Base-by-base conservation (phyloP, 1,284 basidiomycete species). In the Butyriboletus appendiculatus region DNA sequence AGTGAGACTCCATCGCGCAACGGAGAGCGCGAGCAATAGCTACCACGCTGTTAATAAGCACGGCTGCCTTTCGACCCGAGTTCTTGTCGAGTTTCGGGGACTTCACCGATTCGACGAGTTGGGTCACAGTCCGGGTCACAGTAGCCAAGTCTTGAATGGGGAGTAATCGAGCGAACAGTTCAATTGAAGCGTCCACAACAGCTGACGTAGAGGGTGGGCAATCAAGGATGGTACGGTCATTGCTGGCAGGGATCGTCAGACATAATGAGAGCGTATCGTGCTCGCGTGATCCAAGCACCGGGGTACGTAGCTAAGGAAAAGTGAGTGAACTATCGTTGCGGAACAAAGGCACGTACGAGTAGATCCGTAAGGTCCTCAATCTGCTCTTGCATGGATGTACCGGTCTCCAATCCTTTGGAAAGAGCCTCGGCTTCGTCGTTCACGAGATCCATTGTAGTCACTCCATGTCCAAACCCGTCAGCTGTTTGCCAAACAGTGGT, bases 381-480 rank as follows among this genome's bases (percentile, higher is more conserved):
- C 78, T 81, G 72, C 94, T 79, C 79, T 42, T 73, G 75, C 34
- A 69, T 74, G 12, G 66, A 61, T 35, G 63, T 71, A 46, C 67
- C 59, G 9, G 45, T 46, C 39, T 59, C 58, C 33, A 48, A 68
- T 42, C 72, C 74, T 24, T 62, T 71, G 22, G 63, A 59, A 30
- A 58, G 35, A 16, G 48, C 62, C 57, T 57, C 71, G 55, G 60
- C 71, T 49, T 77, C 72, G 48, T 83, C 80, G 10, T 75, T 69
- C 24, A 72, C 65, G 14, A 83, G 69, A 39, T 84, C 80, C 24
- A 90, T 74, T 48, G 84, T 92, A 2, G 94, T 94, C 11, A 98
- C 84, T 4, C 96, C 97, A 72, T 93, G 96, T 0, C 90, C 95
- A 70, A 95, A 96, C 0, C 94, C 93, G 68, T 98, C 96, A 0